These are phyloP conservation scores for Tetrahymena malaccensis DNA, from an alignment of 73 alveolate genomes.

Conservation along the genomic window DNA sequence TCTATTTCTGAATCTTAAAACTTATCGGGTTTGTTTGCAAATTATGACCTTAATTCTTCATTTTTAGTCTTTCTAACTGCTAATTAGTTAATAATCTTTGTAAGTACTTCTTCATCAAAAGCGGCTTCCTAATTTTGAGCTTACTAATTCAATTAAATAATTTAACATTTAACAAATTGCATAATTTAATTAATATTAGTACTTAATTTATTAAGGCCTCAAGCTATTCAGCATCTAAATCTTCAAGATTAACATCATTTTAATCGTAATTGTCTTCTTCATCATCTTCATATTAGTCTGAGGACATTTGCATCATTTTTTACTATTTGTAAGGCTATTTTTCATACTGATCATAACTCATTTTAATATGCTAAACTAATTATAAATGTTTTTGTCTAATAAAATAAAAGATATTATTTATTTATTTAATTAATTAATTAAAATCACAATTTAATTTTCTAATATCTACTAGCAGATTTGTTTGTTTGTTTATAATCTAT, in stretches of 20 bases:
- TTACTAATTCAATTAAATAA: not conserved
- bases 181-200: not conserved
- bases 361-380: not conserved
- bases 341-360: not conserved
- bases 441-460: not conserved
- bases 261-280: not conserved
- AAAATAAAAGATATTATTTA: not conserved
- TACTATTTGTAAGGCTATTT: not conserved
- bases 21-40: not conserved
- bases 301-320: not conserved
- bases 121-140: not conserved
- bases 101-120: not conserved
- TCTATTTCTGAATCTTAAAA: not conserved
- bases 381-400: not conserved
- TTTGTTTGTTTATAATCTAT: no score
- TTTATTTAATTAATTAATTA: not conserved
- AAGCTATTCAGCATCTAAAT: not conserved
- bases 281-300: not conserved
- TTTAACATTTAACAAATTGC: not conserved
- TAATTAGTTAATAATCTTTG: not conserved
- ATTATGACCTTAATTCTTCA: not conserved
- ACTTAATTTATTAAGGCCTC: not conserved
- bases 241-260: not conserved
- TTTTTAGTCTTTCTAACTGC: not conserved
- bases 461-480: not conserved